Evolutionary conservation across 2,329 filamentous ascomycete species (phyloP).

Genomic region (Fusarium sp.): DNA sequence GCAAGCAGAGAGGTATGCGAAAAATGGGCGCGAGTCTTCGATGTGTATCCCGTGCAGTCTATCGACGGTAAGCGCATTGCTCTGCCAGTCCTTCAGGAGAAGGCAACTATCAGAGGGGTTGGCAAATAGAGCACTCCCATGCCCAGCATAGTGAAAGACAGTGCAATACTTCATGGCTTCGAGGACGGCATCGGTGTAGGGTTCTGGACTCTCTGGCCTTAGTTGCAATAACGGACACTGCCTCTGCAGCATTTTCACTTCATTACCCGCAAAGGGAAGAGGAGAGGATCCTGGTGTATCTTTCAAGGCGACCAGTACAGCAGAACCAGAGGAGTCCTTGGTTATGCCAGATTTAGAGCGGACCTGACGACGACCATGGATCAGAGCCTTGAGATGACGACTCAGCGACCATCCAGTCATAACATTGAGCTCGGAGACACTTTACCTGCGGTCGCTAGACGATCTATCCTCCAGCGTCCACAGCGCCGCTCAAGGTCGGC

Average conservation of each 20-base stretch:
- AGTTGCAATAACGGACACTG: not conserved
- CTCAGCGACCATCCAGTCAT: not conserved
- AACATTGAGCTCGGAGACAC: not conserved
- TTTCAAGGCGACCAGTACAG: not conserved
- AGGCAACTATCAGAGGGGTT: not conserved
- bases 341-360: not conserved
- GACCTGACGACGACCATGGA: not conserved
- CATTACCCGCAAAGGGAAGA: not conserved
- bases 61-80: not conserved
- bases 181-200: not conserved
- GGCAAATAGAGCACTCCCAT: not conserved
- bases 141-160: not conserved
- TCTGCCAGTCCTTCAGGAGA: not conserved
- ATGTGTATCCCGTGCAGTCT: not conserved
- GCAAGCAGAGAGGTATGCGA: not conserved
- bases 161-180: not conserved
- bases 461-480: not conserved
- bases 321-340: not conserved
- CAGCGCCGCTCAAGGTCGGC: not conserved
- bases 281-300: not conserved
- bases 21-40: not conserved
- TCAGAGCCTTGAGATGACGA: not conserved
- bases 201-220: not conserved
- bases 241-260: not conserved
- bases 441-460: not conserved